Evolutionary conservation across 176 grass and related monocot genomes (phyloP).

Genomic region (Urochloa ruziziensis): DNA sequence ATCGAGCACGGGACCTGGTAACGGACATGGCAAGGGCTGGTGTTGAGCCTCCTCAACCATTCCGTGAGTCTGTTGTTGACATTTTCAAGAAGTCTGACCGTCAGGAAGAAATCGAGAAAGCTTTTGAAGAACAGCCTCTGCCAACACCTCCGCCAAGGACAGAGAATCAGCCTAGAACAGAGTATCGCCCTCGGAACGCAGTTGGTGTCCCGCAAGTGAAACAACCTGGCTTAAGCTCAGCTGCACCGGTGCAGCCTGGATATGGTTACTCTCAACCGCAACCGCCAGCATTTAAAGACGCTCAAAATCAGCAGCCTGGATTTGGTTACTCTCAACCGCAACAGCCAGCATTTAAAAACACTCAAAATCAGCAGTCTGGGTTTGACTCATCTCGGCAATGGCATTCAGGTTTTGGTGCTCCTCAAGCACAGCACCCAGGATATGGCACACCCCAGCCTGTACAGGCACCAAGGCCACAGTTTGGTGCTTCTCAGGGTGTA

Average conservation of each 20-base stretch:
- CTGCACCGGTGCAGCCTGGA: background rate
- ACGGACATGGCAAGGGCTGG: slow-evolving; percentile 47
- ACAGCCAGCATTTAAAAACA: background rate
- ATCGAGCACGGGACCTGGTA: slow-evolving; percentile 40
- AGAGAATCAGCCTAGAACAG: background rate
- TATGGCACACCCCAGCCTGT: slow-evolving; percentile 9
- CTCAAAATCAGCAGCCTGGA: slow-evolving; percentile 10
- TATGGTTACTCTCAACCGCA: slow-evolving; percentile 1
- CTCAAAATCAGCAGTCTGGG: slow-evolving; percentile 1
- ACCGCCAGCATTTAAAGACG: background rate
- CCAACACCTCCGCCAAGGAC: slow-evolving; percentile 6
- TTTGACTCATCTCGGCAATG: background rate
- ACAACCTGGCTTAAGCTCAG: background rate
- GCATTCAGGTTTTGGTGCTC: slow-evolving; percentile 10
- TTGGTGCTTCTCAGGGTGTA: slow-evolving; percentile 2
- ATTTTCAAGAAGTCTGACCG: slow-evolving; percentile 41
- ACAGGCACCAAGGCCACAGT: background rate
- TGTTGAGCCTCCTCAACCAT: slow-evolving; percentile 28
- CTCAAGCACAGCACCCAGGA: slow-evolving; percentile 3
- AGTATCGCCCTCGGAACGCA: background rate
- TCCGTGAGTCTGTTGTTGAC: slow-evolving; percentile 35
- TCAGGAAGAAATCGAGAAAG: slow-evolving; percentile 44
- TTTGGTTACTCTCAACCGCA: slow-evolving; percentile 7
- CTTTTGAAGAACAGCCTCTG: slow-evolving; percentile 46
- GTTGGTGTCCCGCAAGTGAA: background rate